A percentile compares a stretch with the other conserved stretches of the same genome.
phyloP scores from a whole-genome alignment of 768 basidiomycete genomes.

The Atractiella rhizophila region DNA sequence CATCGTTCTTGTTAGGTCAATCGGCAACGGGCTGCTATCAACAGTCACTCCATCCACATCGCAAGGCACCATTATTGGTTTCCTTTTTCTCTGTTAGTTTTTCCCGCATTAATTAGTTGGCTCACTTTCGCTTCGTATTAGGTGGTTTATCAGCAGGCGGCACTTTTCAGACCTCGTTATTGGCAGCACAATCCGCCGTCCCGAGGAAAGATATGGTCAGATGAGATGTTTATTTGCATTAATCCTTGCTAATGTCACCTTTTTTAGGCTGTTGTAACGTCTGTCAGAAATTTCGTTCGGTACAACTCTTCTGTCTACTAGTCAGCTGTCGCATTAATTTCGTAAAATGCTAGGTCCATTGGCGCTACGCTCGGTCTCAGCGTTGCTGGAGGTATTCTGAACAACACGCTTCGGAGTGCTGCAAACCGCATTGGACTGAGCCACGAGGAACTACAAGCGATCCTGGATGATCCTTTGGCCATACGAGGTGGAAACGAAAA shows the following conservation, averaged over 20 bases:
- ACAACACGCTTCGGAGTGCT: not conserved
- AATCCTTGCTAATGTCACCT: no score
- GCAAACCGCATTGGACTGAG: not conserved
- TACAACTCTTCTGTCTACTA: no score
- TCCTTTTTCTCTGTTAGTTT: not conserved
- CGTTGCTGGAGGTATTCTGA: not conserved
- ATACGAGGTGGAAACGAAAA: not conserved
- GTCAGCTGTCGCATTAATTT: slow-evolving; percentile 21
- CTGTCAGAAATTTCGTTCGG: slow-evolving; percentile 41
- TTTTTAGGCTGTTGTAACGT: slow-evolving; percentile 49
- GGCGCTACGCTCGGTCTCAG: not conserved
- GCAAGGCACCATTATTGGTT: not conserved
- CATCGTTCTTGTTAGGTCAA: slow-evolving; percentile 47
- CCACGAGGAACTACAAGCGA: no score
- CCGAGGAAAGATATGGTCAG: slow-evolving; percentile 44
- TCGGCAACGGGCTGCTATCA: no score
- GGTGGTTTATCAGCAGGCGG: slow-evolving; percentile 11
- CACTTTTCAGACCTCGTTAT: slow-evolving; percentile 7
- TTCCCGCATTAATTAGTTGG: no score
- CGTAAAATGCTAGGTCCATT: not conserved
- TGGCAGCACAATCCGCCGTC: slow-evolving; percentile 48
- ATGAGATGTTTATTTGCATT: no score
- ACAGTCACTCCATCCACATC: slow-evolving; percentile 30
- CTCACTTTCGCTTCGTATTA: no score
- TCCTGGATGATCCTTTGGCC: not conserved